Evolutionary conservation across 768 basidiomycete species (phyloP).

Genomic region (Russula ochroleuca): DNA sequence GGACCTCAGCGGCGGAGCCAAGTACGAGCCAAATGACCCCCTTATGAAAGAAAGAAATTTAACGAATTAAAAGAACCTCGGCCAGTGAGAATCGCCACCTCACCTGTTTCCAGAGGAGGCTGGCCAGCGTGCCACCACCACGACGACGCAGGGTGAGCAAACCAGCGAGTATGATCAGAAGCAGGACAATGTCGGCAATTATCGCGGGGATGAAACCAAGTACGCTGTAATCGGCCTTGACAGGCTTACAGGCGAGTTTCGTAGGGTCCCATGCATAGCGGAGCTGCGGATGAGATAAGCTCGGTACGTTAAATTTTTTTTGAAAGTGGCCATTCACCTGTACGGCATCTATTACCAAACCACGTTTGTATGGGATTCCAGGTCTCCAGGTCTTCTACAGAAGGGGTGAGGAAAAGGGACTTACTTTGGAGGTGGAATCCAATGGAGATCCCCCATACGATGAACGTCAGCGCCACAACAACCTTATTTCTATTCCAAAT

Average conservation of each 20-base stretch:
- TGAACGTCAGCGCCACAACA: neutral
- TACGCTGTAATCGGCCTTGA: neutral
- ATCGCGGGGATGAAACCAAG: neutral
- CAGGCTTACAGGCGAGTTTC: neutral
- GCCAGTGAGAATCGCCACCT: neutral
- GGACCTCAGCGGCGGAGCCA: neutral
- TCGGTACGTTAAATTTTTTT: neutral
- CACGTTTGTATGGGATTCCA: neutral
- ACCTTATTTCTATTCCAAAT: neutral
- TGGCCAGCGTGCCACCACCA: neutral
- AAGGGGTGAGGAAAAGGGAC: neutral
- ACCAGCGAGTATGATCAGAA: slow-evolving; percentile 10
- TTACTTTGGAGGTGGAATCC: neutral
- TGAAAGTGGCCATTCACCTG: neutral
- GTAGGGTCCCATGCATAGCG: neutral
- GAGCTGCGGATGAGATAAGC: neutral
- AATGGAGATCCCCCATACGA: neutral
- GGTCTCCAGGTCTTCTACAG: neutral
- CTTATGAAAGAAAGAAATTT: neutral
- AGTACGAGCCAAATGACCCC: neutral
- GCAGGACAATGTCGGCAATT: neutral
- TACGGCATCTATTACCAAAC: neutral
- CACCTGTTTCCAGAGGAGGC: neutral
- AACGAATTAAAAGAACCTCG: neutral
- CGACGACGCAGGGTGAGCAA: neutral